Conservation (phyloP, 2,329 filamentous ascomycete genomes). For the Magnaporthales sp. region DNA sequence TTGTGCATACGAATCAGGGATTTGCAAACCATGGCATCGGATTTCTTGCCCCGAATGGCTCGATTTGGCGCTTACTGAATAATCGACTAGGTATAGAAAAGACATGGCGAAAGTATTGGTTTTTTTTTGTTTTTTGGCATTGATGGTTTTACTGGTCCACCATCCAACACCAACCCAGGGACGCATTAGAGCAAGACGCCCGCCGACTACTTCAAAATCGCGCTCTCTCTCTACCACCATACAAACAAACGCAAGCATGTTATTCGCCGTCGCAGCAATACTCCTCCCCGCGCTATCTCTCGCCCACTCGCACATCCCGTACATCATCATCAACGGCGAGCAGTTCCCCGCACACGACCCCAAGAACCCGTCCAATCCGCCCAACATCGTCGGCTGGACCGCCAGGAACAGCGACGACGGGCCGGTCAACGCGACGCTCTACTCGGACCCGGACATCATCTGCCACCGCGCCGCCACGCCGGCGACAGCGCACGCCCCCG, state of each 20-base stretch:
- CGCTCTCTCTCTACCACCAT: background rate
- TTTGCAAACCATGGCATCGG: background rate
- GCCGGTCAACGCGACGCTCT: conserved; percentile 38
- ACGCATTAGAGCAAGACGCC: background rate
- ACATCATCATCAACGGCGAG: conserved; percentile 32
- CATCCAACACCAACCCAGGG: background rate
- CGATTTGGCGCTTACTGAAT: background rate
- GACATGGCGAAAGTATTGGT: background rate
- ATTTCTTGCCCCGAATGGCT: background rate
- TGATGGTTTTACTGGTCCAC: background rate
- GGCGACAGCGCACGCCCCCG: conserved; percentile 40
- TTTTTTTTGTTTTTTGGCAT: background rate
- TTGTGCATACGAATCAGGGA: background rate
- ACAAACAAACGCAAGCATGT: background rate
- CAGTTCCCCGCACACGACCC: conserved; percentile 34
- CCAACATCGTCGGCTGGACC: conserved; percentile 41
- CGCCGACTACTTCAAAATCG: background rate
- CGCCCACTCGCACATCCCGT: conserved; percentile 21
- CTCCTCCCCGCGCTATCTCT: conserved; percentile 4
- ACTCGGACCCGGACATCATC: conserved; percentile 44
- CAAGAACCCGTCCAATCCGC: conserved; percentile 11
- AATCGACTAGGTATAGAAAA: background rate
- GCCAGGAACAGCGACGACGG: conserved; percentile 40
- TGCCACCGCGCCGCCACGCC: conserved; percentile 50
- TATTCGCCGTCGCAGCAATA: background rate